phyloP scores from a whole-genome alignment of 1,284 basidiomycete species.

The Malassezia cuniculi region DNA sequence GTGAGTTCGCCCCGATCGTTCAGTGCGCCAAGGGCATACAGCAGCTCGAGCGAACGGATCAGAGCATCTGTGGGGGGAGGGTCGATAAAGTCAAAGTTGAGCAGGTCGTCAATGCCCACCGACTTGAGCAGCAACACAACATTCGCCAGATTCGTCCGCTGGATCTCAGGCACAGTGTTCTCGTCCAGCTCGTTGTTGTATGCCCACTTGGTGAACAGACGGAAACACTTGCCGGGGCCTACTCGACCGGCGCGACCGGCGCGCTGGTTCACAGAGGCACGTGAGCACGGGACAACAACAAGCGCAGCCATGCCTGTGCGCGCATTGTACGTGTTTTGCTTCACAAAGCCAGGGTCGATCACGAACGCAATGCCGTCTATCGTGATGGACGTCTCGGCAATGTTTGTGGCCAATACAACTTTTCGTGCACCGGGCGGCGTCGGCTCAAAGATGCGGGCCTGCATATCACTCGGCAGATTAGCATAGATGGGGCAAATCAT shows the following conservation, averaged over 20 bases:
- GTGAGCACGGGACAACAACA: conserved; percentile 56
- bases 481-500: conserved; percentile 96
- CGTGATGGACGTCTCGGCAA: conserved; percentile 53
- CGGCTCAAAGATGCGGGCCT: conserved; percentile 97
- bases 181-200: conserved; percentile 54
- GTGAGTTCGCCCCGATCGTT: conserved; percentile 94
- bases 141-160: conserved; percentile 49
- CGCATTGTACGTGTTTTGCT: conserved; percentile 45
- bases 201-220: conserved; percentile 58
- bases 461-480: conserved; percentile 94
- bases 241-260: conserved; percentile 94
- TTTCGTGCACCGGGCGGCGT: conserved; percentile 91
- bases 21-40: conserved; percentile 88
- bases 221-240: conserved; percentile 94
- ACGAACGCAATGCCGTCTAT: conserved; percentile 45
- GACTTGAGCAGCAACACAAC: conserved; percentile 55
- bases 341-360: conserved; percentile 44
- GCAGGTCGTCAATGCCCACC: conserved; percentile 55
- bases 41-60: conserved; percentile 78
- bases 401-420: conserved; percentile 87
- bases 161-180: conserved; percentile 55
- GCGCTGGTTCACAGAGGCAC: conserved; percentile 90
- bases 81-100: conserved; percentile 56
- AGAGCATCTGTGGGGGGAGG: conserved; percentile 85
- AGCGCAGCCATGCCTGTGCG: conserved; percentile 41